Percentiles rank a stretch among this genome's conserved stretches.
Conservation (phyloP, 2,329 filamentous ascomycete species). For the Arthrobotrys pseudoclavata region DNA sequence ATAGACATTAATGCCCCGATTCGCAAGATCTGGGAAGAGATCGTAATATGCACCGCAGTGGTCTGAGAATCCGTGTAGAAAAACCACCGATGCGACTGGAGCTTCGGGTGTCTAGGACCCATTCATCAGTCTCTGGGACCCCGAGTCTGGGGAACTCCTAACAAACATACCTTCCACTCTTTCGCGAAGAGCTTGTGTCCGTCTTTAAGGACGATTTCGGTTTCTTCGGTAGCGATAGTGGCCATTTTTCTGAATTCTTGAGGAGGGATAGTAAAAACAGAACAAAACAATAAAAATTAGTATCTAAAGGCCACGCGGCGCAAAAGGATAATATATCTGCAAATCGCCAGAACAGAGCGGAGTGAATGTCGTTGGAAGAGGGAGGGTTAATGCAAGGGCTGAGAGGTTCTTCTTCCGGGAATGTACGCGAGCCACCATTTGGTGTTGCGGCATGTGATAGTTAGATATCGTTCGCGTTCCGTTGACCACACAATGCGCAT, state of each 20-base stretch:
- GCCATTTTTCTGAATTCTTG: conserved; percentile 32
- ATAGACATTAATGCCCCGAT: conserved; percentile 79
- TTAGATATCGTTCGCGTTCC: conserved; percentile 10
- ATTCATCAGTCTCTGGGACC: conserved; percentile 35
- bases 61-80: conserved; percentile 92
- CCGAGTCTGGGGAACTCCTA: conserved; percentile 35
- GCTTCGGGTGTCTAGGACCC: conserved; percentile 70
- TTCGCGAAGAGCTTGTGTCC: conserved; percentile 73
- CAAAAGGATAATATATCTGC: conserved; percentile 7
- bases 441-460: conserved; percentile 54
- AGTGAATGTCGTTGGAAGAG: conserved; percentile 20
- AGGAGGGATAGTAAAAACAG: not conserved
- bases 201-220: conserved; percentile 70
- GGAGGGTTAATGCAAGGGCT: conserved; percentile 35
- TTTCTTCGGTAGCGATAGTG: conserved; percentile 69
- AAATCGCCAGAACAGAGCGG: not conserved
- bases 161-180: conserved; percentile 71
- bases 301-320: conserved; percentile 1
- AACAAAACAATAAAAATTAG: not conserved
- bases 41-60: conserved; percentile 81
- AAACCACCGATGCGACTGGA: conserved; percentile 79
- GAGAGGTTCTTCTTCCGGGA: conserved; percentile 36
- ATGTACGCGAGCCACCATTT: conserved; percentile 39
- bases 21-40: conserved; percentile 79
- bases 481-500: not conserved